Evolutionary conservation across 345 rosid genomes (phyloP).

Genomic region (Iberis pinnata): DNA sequence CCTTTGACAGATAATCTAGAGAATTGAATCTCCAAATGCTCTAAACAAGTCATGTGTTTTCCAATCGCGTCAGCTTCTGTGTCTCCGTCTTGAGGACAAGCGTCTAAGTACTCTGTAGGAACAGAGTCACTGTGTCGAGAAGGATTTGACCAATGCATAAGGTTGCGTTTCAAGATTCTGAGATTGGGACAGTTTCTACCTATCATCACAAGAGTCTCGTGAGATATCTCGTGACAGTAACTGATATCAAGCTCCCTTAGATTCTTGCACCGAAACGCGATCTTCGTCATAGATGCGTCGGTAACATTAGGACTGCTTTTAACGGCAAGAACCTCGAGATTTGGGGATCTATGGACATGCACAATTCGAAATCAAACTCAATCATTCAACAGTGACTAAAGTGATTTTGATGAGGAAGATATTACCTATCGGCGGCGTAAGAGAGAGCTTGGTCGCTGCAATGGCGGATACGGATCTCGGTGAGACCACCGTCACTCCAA

Average conservation of each 20-base stretch:
- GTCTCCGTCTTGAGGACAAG: slow-evolving; percentile 85
- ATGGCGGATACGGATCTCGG: slow-evolving; percentile 58
- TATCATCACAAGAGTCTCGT: slow-evolving; percentile 45
- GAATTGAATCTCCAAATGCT: slow-evolving; percentile 61
- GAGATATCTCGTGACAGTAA: slow-evolving; percentile 72
- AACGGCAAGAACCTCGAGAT: slow-evolving; percentile 53
- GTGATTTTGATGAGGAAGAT: neutral
- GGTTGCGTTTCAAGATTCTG: slow-evolving; percentile 51
- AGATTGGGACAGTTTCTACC: slow-evolving; percentile 72
- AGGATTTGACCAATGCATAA: slow-evolving; percentile 72
- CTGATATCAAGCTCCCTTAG: slow-evolving; percentile 66
- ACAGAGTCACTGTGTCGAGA: slow-evolving; percentile 55
- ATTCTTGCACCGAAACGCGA: slow-evolving; percentile 47
- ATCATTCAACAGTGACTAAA: neutral
- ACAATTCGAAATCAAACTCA: neutral
- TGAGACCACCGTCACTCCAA: slow-evolving; percentile 57
- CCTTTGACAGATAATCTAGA: slow-evolving; percentile 61
- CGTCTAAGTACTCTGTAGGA: slow-evolving; percentile 54
- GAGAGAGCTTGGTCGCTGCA: slow-evolving; percentile 68
- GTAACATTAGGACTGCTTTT: slow-evolving; percentile 62
- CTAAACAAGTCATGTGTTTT: slow-evolving; percentile 47
- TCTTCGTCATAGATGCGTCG: slow-evolving; percentile 58
- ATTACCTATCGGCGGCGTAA: slow-evolving; percentile 58
- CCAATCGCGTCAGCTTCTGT: slow-evolving; percentile 66
- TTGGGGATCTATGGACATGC: slow-evolving; percentile 46